Evolutionary conservation across 2,329 filamentous ascomycete species (phyloP).

Genomic region (Fusarium guadeloupense): DNA sequence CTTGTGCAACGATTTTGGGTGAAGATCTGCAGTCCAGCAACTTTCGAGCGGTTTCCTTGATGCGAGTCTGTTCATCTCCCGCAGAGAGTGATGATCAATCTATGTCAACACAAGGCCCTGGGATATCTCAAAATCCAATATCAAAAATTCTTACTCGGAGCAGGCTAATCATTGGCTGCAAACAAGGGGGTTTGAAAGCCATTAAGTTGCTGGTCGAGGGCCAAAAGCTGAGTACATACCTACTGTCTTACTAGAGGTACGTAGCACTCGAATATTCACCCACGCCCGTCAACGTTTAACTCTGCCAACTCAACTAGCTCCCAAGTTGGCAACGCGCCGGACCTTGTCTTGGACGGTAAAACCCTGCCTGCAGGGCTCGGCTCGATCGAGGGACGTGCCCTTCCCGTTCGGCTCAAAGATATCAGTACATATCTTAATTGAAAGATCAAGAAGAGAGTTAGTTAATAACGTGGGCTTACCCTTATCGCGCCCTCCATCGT

Average conservation of each 20-base stretch:
- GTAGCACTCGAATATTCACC: conserved; percentile 24
- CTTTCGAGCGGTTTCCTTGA: conserved; percentile 16
- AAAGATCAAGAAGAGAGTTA: conserved; percentile 36
- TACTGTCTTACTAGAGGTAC: conserved; percentile 11
- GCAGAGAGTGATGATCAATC: conserved; percentile 10
- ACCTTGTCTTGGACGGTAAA: conserved; percentile 31
- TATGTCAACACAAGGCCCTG: background rate
- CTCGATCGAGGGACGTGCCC: conserved; percentile 36
- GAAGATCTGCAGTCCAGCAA: conserved; percentile 27
- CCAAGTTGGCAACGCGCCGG: conserved; percentile 27
- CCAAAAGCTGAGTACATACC: no score
- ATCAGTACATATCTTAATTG: conserved; percentile 14
- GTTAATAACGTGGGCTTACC: conserved; percentile 38
- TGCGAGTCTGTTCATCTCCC: conserved; percentile 28
- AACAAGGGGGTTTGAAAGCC: conserved; percentile 21
- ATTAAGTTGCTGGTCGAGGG: conserved; percentile 3
- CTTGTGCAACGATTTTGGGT: conserved; percentile 14
- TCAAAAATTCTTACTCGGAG: conserved; percentile 7
- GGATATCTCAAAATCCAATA: background rate
- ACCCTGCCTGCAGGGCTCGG: conserved; percentile 34
- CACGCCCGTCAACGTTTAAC: conserved; percentile 31
- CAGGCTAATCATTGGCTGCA: conserved; percentile 4
- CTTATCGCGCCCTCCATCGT: conserved; percentile 33
- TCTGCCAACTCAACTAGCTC: conserved; percentile 33
- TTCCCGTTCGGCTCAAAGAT: conserved; percentile 38